Base-by-base conservation (phyloP, 306 rosid species). In the Rosa chinensis region DNA sequence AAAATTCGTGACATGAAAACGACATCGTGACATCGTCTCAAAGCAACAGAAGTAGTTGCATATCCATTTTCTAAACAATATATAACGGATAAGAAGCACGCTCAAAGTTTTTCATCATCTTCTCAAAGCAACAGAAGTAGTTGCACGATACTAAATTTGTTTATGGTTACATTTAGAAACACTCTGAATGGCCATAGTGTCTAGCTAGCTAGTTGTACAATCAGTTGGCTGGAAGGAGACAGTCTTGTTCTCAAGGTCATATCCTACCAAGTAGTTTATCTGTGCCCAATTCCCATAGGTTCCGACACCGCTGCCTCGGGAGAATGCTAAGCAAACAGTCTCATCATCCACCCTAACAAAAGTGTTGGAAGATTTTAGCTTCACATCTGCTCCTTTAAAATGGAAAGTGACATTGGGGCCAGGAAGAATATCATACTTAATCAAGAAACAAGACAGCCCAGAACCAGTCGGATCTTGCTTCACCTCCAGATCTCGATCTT, bases 231-330 rank as follows among this genome's bases (percentile, higher is more conserved):
- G 62, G 70, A 90, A 88, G 10, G 91, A 84, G 25, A 56, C 20
- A 87, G 62, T 21, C 18, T 68, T 84, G 11, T 76, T 55, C 1
- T 21, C 20, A 0, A 82, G 49, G 70, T 88, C 97, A 45, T 88
- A 92, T 0, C 91, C 94, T 39, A 85, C 85, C 68, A 84, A 37
- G 55, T 85, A 72, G 63, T 84, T 82, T 52, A 13, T 32, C 10
- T 92, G 97, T 0, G 88, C 88, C 39, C 87, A 0, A 32, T 87
- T 92, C 1, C 94, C 97, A 12, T 81, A 88, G 20, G 85, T 82
- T 1, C 62, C 32, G 0, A 18, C 11, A 6, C 0, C 1, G 0
- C 14, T 2, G 20, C 6, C 0, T 0, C 23, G 9, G 0, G 2
- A 8, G 25, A 90, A 92, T 4, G 93, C 94, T 0, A 92, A 77